phyloP scores from a whole-genome alignment of 805 yeast genomes.

The Candida ponderosae region DNA sequence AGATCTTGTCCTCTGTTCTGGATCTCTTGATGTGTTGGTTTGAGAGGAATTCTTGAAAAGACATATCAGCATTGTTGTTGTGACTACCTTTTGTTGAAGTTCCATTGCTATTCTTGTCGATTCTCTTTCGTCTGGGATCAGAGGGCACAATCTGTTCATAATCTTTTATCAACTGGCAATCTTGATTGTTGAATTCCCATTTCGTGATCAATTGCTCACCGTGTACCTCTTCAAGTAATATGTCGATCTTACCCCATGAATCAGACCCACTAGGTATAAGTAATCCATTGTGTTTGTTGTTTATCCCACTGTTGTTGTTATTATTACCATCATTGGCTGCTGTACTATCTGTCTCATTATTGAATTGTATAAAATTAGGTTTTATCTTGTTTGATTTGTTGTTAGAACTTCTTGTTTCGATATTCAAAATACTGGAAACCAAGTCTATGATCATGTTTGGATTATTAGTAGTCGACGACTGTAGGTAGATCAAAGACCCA shows the following conservation, averaged over 20 bases:
- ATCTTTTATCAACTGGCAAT: constrained; percentile 8
- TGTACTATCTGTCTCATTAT: too few relatives aligned
- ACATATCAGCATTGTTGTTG: constrained; percentile 1
- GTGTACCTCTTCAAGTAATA: constrained; percentile 27
- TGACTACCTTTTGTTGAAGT: background rate
- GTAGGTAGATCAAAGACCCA: constrained; percentile 6
- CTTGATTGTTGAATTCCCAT: constrained; percentile 22
- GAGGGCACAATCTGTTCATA: constrained; percentile 14
- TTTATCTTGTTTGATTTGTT: background rate
- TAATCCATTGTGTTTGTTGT: constrained; percentile 14
- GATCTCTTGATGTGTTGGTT: background rate
- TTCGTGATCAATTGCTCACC: constrained; percentile 9
- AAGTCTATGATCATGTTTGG: constrained; percentile 2
- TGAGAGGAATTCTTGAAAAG: constrained; percentile 1
- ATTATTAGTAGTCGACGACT: background rate
- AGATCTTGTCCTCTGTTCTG: background rate
- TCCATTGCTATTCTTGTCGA: background rate
- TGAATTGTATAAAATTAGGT: constrained; percentile 4
- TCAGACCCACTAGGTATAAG: constrained; percentile 45
- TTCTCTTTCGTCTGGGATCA: background rate
- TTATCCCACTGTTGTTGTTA: too few relatives aligned
- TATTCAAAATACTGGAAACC: constrained; percentile 1
- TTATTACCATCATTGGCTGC: too few relatives aligned
- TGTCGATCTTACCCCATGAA: constrained; percentile 39
- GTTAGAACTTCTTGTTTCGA: constrained; percentile 2